Percentiles rank a stretch among this genome's conserved stretches.
Conservation (phyloP, 148 eudicot species). For the Camellia sinensis region DNA sequence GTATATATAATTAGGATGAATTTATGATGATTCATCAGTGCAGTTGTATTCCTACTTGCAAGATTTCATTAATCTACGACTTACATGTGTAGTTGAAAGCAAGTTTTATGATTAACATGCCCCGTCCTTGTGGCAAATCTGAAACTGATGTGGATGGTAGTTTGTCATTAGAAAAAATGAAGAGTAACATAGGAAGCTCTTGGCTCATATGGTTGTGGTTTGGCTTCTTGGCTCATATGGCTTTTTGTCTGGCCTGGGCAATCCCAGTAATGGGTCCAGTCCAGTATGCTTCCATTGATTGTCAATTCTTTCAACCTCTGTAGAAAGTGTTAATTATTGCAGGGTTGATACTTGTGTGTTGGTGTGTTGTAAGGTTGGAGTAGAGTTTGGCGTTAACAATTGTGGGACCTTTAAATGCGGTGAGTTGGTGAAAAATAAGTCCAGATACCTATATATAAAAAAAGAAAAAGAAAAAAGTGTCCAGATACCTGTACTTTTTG, state of each 20-base stretch:
- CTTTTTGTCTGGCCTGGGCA: neutral
- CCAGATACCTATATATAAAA: no score
- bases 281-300: neutral
- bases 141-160: neutral
- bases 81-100: neutral
- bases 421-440: neutral
- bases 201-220: neutral
- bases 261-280: neutral
- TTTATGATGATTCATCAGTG: neutral
- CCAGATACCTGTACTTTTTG: neutral
- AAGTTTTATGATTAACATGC: neutral
- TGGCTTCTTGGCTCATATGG: neutral
- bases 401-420: neutral
- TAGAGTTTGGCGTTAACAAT: neutral
- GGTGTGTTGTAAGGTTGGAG: no score
- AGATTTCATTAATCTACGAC: neutral
- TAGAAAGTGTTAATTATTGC: neutral
- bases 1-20: neutral
- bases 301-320: neutral
- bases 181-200: neutral
- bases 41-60: neutral
- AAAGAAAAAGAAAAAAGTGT: no score
- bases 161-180: neutral
- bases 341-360: no score
- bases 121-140: neutral